These are phyloP conservation scores for Forsythia viridissima DNA, from an alignment of 257 asterid genomes.

Conservation along the genomic window DNA sequence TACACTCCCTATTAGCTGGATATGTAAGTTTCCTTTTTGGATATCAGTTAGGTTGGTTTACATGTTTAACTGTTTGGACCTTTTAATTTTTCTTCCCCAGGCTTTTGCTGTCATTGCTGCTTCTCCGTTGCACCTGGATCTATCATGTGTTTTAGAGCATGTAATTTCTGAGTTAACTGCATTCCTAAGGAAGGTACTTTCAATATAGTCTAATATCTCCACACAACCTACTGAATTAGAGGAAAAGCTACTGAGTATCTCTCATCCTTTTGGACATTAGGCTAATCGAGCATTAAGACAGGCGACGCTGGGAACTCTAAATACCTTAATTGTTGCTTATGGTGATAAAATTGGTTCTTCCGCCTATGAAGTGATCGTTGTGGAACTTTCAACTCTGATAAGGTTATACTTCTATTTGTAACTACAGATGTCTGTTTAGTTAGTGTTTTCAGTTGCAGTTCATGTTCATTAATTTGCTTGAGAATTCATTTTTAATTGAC, in stretches of 20 bases:
- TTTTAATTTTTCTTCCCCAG: conserved; percentile 40
- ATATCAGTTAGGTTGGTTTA: neutral
- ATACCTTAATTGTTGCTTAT: conserved; percentile 86
- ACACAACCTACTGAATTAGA: conserved; percentile 8
- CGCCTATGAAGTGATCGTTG: conserved; percentile 91
- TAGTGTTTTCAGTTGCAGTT: conserved; percentile 2
- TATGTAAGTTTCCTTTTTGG: neutral
- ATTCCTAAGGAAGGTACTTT: conserved; percentile 80
- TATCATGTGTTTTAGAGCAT: conserved; percentile 83
- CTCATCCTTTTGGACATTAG: conserved; percentile 44
- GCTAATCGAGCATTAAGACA: conserved; percentile 96
- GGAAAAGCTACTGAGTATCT: conserved; percentile 10
- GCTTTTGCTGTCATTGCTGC: conserved; percentile 97
- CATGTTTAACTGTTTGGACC: neutral
- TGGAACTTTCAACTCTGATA: conserved; percentile 90
- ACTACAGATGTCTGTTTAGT: conserved; percentile 10
- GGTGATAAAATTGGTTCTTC: conserved; percentile 91
- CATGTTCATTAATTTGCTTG: conserved; percentile 7
- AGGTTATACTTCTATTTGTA: conserved; percentile 50
- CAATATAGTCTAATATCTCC: conserved; percentile 6
- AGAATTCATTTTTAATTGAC: conserved; percentile 1
- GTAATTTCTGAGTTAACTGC: conserved; percentile 95
- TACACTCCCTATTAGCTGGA: neutral
- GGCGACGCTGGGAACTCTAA: conserved; percentile 92
- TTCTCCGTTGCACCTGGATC: conserved; percentile 89